Percentiles rank a stretch among this genome's conserved stretches.
phyloP scores from a whole-genome alignment of 2,329 filamentous ascomycete species.

The Alternaria panax region DNA sequence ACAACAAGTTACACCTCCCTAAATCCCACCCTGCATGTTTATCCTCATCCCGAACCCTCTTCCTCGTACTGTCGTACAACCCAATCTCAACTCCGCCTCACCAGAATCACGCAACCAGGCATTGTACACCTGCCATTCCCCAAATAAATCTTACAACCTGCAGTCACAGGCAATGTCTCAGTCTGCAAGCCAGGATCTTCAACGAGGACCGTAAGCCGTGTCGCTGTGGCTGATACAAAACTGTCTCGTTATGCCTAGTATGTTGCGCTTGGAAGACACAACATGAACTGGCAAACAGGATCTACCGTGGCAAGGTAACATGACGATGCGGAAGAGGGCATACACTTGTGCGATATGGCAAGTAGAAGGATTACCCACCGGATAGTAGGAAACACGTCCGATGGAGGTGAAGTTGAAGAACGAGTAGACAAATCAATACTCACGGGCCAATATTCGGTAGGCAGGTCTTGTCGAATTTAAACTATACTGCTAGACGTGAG shows the following conservation, averaged over 20 bases:
- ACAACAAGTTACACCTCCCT: too few species aligned
- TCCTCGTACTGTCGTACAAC: too few species aligned
- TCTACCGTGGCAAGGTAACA: not conserved
- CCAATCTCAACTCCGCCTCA: not conserved
- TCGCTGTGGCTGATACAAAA: not conserved
- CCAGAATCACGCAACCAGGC: not conserved
- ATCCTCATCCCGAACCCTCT: too few species aligned
- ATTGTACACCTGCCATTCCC: not conserved
- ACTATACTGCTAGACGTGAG: too few species aligned
- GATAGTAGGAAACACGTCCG: not conserved
- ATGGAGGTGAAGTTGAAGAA: too few species aligned
- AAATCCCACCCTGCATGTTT: too few species aligned
- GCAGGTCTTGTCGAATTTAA: too few species aligned
- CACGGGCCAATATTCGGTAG: too few species aligned
- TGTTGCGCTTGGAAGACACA: not conserved
- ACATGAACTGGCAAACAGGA: not conserved
- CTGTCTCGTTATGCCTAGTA: not conserved
- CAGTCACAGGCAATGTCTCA: not conserved
- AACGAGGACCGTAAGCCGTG: not conserved
- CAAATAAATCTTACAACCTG: not conserved
- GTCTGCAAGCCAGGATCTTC: not conserved
- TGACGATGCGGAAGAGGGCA: not conserved
- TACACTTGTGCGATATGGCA: not conserved
- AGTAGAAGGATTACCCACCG: not conserved
- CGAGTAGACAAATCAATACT: too few species aligned